Conservation (phyloP, 371 early-diverging fungal species). For the Scutellospora calospora region DNA sequence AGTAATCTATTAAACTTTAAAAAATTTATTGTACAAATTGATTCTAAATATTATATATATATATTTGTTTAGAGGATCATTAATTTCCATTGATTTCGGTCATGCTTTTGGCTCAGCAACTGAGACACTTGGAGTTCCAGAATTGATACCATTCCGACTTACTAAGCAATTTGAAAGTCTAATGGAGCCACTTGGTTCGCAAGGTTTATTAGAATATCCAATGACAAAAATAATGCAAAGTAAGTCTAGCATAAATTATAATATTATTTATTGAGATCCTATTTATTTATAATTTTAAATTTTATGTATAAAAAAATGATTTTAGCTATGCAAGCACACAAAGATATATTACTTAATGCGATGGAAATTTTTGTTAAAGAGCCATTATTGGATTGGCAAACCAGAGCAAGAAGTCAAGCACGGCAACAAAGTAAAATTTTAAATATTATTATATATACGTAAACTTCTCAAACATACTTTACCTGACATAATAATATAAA, state of each 20-base stretch:
- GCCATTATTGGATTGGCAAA: constrained; percentile 15
- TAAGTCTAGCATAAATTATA: background rate
- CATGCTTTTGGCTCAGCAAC: constrained; percentile 26
- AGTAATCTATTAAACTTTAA: background rate
- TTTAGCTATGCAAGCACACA: constrained; percentile 25
- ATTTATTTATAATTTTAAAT: too few relatives aligned
- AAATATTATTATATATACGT: background rate
- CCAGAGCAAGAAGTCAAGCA: background rate
- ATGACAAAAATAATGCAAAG: constrained; percentile 29
- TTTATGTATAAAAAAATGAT: background rate
- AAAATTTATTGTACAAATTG: background rate
- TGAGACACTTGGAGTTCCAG: constrained; percentile 6
- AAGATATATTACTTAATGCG: constrained; percentile 18
- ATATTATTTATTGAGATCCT: background rate
- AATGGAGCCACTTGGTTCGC: constrained; percentile 15
- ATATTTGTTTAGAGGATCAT: background rate
- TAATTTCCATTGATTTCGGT: constrained; percentile 19
- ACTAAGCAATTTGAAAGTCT: constrained; percentile 7
- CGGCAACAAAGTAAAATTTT: constrained; percentile 1
- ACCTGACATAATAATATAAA: background rate
- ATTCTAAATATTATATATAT: too few relatives aligned
- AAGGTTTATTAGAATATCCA: constrained; percentile 18
- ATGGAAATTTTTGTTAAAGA: constrained; percentile 32
- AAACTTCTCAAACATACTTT: background rate
- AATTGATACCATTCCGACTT: constrained; percentile 27